Evolutionary conservation across 169 alveolate genomes (phyloP), one percentile per base, ranked within the genome.

Genomic region (Plasmodium reichenowi): DNA sequence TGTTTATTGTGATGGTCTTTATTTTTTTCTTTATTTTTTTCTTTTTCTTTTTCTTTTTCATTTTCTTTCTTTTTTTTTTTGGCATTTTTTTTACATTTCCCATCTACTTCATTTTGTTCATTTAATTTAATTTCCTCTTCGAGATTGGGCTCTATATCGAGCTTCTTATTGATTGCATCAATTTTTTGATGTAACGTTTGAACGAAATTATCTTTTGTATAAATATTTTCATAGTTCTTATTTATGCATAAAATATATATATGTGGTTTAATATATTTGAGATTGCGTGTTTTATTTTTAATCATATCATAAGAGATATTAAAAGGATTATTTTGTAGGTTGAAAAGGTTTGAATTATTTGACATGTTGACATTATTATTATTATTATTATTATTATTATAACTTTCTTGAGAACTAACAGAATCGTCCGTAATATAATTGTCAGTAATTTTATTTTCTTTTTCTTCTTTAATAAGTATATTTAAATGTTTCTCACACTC

Each of bases 221-320:
- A 66, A 3, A 86, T 59, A 47, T 12, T 32, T 45, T 86, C 92
- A 52, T 86, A 86, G 50, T 86, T 26, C 38, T 72, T 70, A 72
- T 86, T 86, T 43, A 86, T 72, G 29, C 92, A 86, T 52, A 86
- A 56, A 47, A 86, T 86, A 60, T 86, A 86, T 2, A 86, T 43
- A 1, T 50, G 67, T 17, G 92, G 92, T 58, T 86, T 86, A 43
- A 86, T 86, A 47, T 59, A 86, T 26, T 72, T 86, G 7, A 86
- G 52, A 5, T 60, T 60, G 1, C n/a, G 20, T 1, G 92, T 60
- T 86, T 86, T 86, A 15, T 86, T 60, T 12, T 72, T 86, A 17
- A 71, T 71, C 20, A 54, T 12, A 12, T 71, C 24, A 45, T 86
- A 71, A 1, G 92, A 76, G 15, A 86, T 58, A 38, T 86, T 32